Conservation (phyloP, 2,329 filamentous ascomycete species). For the Sporothrix protearum region DNA sequence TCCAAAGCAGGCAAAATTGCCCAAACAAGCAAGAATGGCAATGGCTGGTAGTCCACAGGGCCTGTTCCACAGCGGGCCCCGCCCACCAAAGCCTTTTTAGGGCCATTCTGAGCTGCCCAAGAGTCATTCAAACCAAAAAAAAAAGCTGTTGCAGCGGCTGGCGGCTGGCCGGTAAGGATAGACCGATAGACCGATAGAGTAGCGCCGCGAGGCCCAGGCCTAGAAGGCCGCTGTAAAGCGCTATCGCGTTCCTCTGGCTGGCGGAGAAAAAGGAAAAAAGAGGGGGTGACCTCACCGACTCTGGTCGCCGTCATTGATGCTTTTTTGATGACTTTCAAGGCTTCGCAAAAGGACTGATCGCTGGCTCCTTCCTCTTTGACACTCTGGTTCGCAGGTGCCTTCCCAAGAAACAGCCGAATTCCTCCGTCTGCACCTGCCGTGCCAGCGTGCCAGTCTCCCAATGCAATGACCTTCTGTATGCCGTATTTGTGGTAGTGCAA, state of each 20-base stretch:
- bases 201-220: background rate
- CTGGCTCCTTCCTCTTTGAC: constrained; percentile 17
- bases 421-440: background rate
- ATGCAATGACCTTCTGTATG: background rate
- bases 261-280: constrained; percentile 1
- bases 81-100: background rate
- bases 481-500: background rate
- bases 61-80: constrained; percentile 7
- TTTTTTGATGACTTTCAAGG: background rate
- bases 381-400: constrained; percentile 5
- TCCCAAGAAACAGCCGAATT: background rate
- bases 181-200: no score
- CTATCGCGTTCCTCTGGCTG: background rate
- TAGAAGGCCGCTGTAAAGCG: constrained; percentile 1
- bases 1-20: constrained; percentile 18
- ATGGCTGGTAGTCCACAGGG: constrained; percentile 3
- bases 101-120: background rate
- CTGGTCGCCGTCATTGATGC: background rate
- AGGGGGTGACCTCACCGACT: constrained; percentile 20
- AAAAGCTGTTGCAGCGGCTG: no score
- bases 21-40: constrained; percentile 11
- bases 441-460: background rate
- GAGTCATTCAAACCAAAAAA: no score
- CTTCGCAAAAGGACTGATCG: background rate
- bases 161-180: background rate